Evolutionary conservation across 2,329 filamentous ascomycete genomes (phyloP).

Genomic region (Botrytis deweyae): DNA sequence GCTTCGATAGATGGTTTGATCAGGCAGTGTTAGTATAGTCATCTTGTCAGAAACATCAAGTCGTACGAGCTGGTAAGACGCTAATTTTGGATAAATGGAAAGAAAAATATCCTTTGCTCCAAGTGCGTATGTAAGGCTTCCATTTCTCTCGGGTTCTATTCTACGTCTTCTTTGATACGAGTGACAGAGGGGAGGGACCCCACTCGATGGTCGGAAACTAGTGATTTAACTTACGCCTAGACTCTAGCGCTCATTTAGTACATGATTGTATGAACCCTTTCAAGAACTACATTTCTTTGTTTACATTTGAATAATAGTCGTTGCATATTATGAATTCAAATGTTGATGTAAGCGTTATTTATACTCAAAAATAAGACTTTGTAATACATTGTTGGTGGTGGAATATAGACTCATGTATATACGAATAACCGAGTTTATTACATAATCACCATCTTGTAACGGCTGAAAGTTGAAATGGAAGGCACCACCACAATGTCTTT

Average conservation of each 20-base stretch:
- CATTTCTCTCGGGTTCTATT: no score
- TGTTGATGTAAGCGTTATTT: background rate
- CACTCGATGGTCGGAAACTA: background rate
- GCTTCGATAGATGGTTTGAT: background rate
- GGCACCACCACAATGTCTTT: background rate
- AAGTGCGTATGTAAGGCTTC: background rate
- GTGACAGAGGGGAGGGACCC: no score
- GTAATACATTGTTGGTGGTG: background rate
- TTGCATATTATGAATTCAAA: background rate
- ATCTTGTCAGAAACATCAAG: background rate
- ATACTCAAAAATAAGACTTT: background rate
- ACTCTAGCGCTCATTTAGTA: background rate
- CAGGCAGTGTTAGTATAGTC: background rate
- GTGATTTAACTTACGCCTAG: background rate
- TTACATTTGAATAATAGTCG: background rate
- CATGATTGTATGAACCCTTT: background rate
- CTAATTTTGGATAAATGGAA: background rate
- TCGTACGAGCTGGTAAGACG: background rate
- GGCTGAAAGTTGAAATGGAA: background rate
- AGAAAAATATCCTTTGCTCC: background rate
- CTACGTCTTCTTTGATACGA: rapidly evolving
- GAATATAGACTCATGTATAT: background rate
- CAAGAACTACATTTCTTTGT: background rate
- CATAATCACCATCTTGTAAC: background rate
- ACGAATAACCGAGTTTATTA: background rate